Evolutionary conservation across 306 rosid genomes (phyloP).

Genomic region (Pyrus pyrifolia): DNA sequence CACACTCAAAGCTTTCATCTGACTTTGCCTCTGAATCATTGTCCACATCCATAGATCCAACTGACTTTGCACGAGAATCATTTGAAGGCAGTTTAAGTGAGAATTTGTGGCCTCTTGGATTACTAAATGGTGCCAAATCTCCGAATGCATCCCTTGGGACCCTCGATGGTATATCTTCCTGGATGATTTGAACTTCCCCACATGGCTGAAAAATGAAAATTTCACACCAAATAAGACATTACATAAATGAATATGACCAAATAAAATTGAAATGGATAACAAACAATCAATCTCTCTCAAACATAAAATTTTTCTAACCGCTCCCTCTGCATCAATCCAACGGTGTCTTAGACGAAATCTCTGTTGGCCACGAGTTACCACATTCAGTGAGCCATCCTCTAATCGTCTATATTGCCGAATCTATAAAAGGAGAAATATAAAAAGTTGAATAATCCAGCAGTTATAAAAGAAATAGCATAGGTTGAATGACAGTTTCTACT

Average conservation of each 20-base stretch:
- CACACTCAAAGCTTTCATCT: constrained; percentile 69
- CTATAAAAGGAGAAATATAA: constrained; percentile 34
- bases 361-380: constrained; percentile 88
- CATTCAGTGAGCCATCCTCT: constrained; percentile 78
- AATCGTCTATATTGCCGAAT: constrained; percentile 73
- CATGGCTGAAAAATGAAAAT: constrained; percentile 49
- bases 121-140: constrained; percentile 36
- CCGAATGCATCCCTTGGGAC: constrained; percentile 70
- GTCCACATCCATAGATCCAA: constrained; percentile 31
- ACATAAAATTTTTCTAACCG: constrained; percentile 42
- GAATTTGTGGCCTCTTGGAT: constrained; percentile 11
- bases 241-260: constrained; percentile 3
- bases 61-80: constrained; percentile 26
- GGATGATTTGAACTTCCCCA: constrained; percentile 85
- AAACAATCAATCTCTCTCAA: constrained; percentile 12
- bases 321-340: constrained; percentile 82
- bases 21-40: constrained; percentile 53
- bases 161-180: constrained; percentile 75
- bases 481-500: not conserved
- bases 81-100: constrained; percentile 15
- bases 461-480: not conserved
- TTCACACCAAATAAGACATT: constrained; percentile 17
- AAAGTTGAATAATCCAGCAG: constrained; percentile 10
- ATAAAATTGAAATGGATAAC: not conserved
- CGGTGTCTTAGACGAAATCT: constrained; percentile 63